These are phyloP conservation scores for Pyrenula massariospora DNA, from an alignment of 495 filamentous ascomycete species.

Conservation along the genomic window DNA sequence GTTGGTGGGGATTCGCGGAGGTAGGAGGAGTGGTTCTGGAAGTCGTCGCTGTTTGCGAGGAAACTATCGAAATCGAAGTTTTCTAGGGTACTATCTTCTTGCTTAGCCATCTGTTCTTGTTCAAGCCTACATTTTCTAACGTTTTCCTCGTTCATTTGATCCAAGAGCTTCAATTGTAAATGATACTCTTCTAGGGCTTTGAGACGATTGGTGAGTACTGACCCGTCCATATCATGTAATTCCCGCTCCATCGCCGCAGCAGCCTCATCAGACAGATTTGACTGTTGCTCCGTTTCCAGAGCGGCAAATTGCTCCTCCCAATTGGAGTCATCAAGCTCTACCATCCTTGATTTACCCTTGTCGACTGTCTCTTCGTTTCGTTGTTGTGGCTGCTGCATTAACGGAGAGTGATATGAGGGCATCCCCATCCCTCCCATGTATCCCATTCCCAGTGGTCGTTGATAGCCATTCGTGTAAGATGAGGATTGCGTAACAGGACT, in stretches of 20 bases:
- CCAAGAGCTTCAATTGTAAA: background rate
- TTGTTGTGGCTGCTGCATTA: slow-evolving; percentile 43
- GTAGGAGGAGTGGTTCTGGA: background rate
- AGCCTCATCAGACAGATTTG: slow-evolving; percentile 54
- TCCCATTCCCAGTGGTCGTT: slow-evolving; percentile 51
- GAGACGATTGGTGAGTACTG: no score
- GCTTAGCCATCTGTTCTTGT: background rate
- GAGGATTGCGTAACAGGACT: slow-evolving; percentile 36
- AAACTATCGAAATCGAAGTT: background rate
- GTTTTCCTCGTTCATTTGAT: background rate
- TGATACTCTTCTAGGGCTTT: no score
- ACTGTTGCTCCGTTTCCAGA: slow-evolving; percentile 60
- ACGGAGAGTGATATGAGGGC: slow-evolving; percentile 21
- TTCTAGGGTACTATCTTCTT: background rate
- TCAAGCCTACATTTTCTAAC: no score
- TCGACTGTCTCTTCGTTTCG: slow-evolving; percentile 36
- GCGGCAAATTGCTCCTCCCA: slow-evolving; percentile 95
- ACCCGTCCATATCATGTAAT: slow-evolving; percentile 83
- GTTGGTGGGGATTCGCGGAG: background rate
- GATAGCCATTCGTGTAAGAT: slow-evolving; percentile 40
- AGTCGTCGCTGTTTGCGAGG: background rate
- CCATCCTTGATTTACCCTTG: slow-evolving; percentile 83
- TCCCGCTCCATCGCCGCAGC: slow-evolving; percentile 75
- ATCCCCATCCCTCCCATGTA: slow-evolving; percentile 31
- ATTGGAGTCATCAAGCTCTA: slow-evolving; percentile 83